Evolutionary conservation across 2,329 filamentous ascomycete species (phyloP), one percentile per base, ranked within the genome.

Genomic region (Macrophomina tecta): DNA sequence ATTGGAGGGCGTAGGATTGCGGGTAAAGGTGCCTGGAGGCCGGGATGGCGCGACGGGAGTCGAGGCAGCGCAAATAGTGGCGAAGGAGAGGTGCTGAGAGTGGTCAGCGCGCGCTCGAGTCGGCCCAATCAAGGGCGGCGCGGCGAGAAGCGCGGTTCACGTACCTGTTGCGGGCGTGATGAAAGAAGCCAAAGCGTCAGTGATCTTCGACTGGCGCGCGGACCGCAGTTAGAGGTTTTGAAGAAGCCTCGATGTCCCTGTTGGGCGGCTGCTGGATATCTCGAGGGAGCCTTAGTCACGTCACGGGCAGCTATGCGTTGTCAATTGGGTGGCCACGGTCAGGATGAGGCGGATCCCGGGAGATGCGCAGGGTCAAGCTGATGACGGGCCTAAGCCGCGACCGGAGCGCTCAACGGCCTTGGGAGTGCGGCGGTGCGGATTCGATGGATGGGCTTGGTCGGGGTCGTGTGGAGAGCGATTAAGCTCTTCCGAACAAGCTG

Each of bases 261-360:
- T 73, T 77, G 77, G 77, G 72, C 75, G 72, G 68, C 72, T 67
- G 70, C 71, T 70, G 71, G 73, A 72, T 72, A 70, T 72, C 69
- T 71, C 71, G 38, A 69, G 71, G 68, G 71, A 69, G 72, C 68
- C 73, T 53, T 73, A 69, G 73, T 78, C 76, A 78, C 75, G 75
- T 77, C 73, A 75, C 74, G 69, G 72, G 71, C 75, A 71, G 71
- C 70, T 75, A 75, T 79, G 77, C 73, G 77, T 76, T 79, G 77
- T 78, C 77, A 79, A 78, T 79, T 77, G 76, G 63, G 56, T 51
- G 61, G 67, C 51, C 76, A 75, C 76, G 73, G 74, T 66, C 64
- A 76, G 76, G 76, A 73, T 74, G 75, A 76, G 76, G 75, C 73
- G 75, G 72, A 69, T 67, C 70, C 70, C 72, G 71, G 71, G 72